Percentiles rank a stretch among this genome's conserved stretches.
phyloP scores from a whole-genome alignment of 306 rosid genomes.

The Dryas octopetala region DNA sequence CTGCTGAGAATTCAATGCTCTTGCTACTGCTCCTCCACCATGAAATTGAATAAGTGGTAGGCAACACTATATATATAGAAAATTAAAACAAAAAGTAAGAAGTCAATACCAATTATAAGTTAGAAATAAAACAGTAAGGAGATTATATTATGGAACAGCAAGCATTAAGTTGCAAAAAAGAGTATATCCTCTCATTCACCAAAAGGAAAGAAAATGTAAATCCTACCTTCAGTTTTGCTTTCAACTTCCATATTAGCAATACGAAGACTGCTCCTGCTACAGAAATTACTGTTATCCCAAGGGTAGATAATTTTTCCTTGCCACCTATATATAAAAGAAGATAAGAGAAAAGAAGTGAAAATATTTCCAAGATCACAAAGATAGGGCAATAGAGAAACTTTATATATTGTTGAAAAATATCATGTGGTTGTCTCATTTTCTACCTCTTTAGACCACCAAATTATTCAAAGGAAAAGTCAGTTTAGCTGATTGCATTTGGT shows the following conservation, averaged over 20 bases:
- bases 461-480: not conserved
- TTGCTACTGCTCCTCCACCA: constrained; percentile 38
- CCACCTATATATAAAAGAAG: constrained; percentile 35
- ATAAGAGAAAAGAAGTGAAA: not conserved
- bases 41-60: constrained; percentile 38
- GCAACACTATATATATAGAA: constrained; percentile 28
- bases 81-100: not conserved
- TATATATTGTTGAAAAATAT: no score
- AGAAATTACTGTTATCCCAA: constrained; percentile 32
- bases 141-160: constrained; percentile 11
- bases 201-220: not conserved
- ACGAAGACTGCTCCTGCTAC: constrained; percentile 43
- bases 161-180: constrained; percentile 3
- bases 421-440: no score
- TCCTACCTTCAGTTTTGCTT: constrained; percentile 55
- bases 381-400: no score
- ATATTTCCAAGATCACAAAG: no score
- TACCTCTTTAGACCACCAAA: no score
- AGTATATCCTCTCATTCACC: not conserved
- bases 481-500: not conserved
- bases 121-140: constrained; percentile 9
- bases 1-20: constrained; percentile 60
- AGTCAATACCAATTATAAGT: not conserved
- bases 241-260: constrained; percentile 50
- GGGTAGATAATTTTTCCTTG: constrained; percentile 30